Conservation (phyloP, 345 rosid genomes). For the Euphorbia tirucalli region DNA sequence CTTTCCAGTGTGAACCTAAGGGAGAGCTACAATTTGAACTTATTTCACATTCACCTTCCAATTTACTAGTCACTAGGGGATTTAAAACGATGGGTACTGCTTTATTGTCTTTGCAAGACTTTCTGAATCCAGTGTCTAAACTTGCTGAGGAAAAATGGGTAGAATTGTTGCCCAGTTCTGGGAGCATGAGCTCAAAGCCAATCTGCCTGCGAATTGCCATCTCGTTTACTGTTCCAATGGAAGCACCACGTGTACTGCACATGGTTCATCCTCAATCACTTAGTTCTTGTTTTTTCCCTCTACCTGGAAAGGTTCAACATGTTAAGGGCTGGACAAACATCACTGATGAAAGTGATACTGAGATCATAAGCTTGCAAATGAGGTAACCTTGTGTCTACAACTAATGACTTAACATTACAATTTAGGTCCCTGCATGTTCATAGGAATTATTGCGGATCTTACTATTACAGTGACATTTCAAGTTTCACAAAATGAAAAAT, state of each 20-base stretch:
- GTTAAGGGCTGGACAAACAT: constrained; percentile 44
- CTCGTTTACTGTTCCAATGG: constrained; percentile 65
- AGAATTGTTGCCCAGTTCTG: constrained; percentile 50
- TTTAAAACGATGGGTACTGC: constrained; percentile 55
- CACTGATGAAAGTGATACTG: constrained; percentile 51
- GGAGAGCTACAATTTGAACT: constrained; percentile 83
- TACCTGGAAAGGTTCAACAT: constrained; percentile 42
- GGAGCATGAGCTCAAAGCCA: constrained; percentile 36
- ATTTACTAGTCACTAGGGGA: constrained; percentile 33
- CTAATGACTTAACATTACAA: constrained; percentile 2
- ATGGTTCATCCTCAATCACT: constrained; percentile 46
- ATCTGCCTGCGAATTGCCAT: constrained; percentile 59
- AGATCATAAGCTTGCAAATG: constrained; percentile 75
- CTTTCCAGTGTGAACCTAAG: constrained; percentile 70
- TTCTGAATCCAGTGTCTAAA: constrained; percentile 57
- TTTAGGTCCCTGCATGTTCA: constrained; percentile 1
- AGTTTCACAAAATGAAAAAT: not conserved
- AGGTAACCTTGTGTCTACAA: constrained; percentile 49
- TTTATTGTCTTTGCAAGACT: constrained; percentile 55
- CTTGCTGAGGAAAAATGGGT: constrained; percentile 79
- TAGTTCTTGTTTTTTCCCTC: constrained; percentile 61
- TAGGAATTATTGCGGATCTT: not conserved
- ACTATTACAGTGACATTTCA: not conserved
- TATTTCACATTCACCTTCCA: constrained; percentile 51
- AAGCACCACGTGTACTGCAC: constrained; percentile 48